Conservation (phyloP, 2,329 filamentous ascomycete genomes). For the Aureobasidium sp. region DNA sequence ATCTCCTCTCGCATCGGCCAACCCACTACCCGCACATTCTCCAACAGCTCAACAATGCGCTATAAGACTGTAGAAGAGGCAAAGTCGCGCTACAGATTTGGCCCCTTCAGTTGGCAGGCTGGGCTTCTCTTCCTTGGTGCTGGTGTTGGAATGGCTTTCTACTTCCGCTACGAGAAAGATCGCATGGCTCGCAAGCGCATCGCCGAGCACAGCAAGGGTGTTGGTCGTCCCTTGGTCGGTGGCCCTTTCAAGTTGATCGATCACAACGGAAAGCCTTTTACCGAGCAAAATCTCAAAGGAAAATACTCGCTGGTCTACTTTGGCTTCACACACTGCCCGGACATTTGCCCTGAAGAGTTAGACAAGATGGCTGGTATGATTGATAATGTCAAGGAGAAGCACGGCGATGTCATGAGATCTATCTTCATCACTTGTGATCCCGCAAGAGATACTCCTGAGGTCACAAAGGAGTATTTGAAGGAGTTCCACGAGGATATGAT, state of each 20-base stretch:
- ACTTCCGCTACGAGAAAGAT: slow-evolving; percentile 89
- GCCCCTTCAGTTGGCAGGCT: slow-evolving; percentile 87
- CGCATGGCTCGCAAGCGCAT: slow-evolving; percentile 84
- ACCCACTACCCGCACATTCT: slow-evolving; percentile 22
- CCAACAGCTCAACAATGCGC: slow-evolving; percentile 19
- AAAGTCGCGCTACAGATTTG: slow-evolving; percentile 38
- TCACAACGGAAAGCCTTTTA: slow-evolving; percentile 71
- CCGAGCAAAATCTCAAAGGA: slow-evolving; percentile 74
- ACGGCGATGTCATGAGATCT: slow-evolving; percentile 55
- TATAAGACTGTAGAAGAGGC: slow-evolving; percentile 41
- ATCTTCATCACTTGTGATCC: slow-evolving; percentile 97
- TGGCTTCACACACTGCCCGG: slow-evolving; percentile 95
- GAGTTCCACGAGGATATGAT: slow-evolving; percentile 87
- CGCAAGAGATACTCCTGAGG: slow-evolving; percentile 76
- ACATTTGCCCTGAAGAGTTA: slow-evolving; percentile 97
- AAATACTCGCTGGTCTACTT: slow-evolving; percentile 91
- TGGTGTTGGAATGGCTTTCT: slow-evolving; percentile 71
- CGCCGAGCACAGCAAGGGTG: slow-evolving; percentile 85
- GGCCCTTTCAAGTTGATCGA: slow-evolving; percentile 78
- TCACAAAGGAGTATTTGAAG: slow-evolving; percentile 74
- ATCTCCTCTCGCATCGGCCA: not conserved
- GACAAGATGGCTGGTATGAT: slow-evolving; percentile 99
- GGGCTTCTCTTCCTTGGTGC: slow-evolving; percentile 77
- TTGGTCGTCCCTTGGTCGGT: slow-evolving; percentile 88
- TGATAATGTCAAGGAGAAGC: slow-evolving; percentile 53